Conservation (phyloP, 495 filamentous ascomycete species). For the Aspergillus conjunctus region DNA sequence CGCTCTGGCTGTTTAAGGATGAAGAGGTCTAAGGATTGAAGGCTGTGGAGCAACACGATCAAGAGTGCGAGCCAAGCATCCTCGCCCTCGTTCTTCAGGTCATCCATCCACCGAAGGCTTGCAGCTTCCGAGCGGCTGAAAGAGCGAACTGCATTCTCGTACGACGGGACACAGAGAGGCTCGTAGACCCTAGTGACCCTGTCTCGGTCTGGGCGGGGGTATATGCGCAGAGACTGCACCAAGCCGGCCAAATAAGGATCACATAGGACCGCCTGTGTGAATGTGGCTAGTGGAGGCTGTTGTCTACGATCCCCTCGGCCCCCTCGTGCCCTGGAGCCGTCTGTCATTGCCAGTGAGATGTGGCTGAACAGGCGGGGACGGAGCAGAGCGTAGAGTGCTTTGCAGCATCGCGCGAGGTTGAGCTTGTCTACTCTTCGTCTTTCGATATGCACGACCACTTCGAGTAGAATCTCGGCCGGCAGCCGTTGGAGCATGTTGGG, state of each 20-base stretch:
- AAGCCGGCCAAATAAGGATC: neutral
- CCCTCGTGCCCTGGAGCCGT: neutral
- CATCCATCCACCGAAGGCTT: neutral
- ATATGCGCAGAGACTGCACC: neutral
- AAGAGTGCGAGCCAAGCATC: neutral
- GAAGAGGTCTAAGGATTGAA: neutral
- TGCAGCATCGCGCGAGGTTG: neutral
- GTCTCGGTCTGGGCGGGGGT: neutral
- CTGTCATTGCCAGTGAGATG: neutral
- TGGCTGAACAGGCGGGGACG: neutral
- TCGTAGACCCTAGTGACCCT: neutral
- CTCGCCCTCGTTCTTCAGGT: neutral
- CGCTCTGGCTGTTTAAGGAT: neutral
- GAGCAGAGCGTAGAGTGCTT: neutral
- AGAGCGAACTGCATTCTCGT: neutral
- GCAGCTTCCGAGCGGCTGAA: neutral
- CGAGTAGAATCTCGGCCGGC: neutral
- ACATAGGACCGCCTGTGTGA: neutral
- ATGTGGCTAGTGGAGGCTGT: neutral
- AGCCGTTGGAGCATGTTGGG: neutral
- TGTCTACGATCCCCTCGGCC: neutral
- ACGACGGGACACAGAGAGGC: neutral
- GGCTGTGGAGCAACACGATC: neutral
- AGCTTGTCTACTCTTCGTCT: neutral
- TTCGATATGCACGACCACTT: neutral